phyloP scores from a whole-genome alignment of 257 asterid species.

The Nicotiana undulata region DNA sequence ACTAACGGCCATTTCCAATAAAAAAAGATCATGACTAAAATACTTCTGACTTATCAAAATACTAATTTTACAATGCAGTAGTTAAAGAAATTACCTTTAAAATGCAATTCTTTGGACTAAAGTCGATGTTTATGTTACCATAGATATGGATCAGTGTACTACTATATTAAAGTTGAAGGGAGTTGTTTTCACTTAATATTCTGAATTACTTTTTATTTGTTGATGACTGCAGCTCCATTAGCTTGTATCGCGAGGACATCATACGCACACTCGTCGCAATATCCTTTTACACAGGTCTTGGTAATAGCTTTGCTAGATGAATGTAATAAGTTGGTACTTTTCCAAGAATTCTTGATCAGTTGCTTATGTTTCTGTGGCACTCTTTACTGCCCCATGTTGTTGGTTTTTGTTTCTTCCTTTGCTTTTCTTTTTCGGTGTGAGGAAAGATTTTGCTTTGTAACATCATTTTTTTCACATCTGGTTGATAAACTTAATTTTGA shows the following conservation, averaged over 20 bases:
- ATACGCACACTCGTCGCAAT: not conserved
- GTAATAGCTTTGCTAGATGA: conserved; percentile 13
- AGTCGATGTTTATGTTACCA: too few species aligned
- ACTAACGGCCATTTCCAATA: too few species aligned
- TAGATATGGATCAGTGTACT: not conserved
- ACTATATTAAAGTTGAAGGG: not conserved
- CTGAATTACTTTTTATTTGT: not conserved
- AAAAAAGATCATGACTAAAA: too few species aligned
- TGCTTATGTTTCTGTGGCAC: not conserved
- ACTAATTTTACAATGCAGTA: not conserved
- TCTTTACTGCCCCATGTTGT: not conserved
- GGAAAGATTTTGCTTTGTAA: not conserved
- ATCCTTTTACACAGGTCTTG: conserved; percentile 5
- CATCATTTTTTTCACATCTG: not conserved
- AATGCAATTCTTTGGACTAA: too few species aligned
- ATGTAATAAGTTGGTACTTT: not conserved
- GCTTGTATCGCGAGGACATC: conserved; percentile 6
- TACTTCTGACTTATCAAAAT: not conserved
- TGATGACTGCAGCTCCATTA: conserved; percentile 19
- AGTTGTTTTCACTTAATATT: not conserved
- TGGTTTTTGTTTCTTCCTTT: not conserved
- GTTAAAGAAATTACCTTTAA: too few species aligned
- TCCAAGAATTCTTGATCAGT: not conserved
- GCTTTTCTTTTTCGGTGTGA: not conserved
- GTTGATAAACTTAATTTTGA: not conserved